Conservation (phyloP, 371 early-diverging fungal genomes). For the Apophysomyces elegans region DNA sequence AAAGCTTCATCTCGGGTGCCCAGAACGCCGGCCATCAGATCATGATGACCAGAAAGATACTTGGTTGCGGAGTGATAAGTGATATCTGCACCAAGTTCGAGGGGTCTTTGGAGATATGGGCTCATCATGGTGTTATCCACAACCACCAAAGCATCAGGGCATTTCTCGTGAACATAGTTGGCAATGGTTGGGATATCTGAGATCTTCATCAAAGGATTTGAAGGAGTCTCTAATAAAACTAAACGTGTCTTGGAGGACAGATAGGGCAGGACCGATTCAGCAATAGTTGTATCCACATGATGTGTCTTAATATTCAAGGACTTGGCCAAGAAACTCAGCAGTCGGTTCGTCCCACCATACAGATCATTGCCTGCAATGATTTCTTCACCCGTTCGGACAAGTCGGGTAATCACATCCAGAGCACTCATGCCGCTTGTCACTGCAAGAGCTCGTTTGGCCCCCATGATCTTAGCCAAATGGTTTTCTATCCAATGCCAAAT, state of each 20-base stretch:
- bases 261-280: constrained; percentile 60
- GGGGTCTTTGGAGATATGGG: constrained; percentile 84
- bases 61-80: constrained; percentile 90
- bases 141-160: constrained; percentile 80
- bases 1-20: constrained; percentile 70
- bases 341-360: constrained; percentile 89
- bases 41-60: constrained; percentile 92
- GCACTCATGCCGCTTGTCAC: constrained; percentile 92
- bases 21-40: constrained; percentile 91
- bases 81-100: constrained; percentile 90
- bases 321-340: constrained; percentile 72
- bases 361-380: constrained; percentile 90
- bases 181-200: constrained; percentile 80
- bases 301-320: constrained; percentile 77
- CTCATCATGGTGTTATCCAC: constrained; percentile 97
- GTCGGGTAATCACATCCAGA: constrained; percentile 80
- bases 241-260: constrained; percentile 80
- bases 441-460: constrained; percentile 75
- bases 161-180: constrained; percentile 65
- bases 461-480: constrained; percentile 87
- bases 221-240: constrained; percentile 88
- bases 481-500: constrained; percentile 54
- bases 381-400: constrained; percentile 81
- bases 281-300: constrained; percentile 82
- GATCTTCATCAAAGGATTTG: constrained; percentile 89